Percentiles rank a stretch among this genome's conserved stretches.
Conservation (phyloP, 2,329 filamentous ascomycete species). For the Cytospora chrysosperma region DNA sequence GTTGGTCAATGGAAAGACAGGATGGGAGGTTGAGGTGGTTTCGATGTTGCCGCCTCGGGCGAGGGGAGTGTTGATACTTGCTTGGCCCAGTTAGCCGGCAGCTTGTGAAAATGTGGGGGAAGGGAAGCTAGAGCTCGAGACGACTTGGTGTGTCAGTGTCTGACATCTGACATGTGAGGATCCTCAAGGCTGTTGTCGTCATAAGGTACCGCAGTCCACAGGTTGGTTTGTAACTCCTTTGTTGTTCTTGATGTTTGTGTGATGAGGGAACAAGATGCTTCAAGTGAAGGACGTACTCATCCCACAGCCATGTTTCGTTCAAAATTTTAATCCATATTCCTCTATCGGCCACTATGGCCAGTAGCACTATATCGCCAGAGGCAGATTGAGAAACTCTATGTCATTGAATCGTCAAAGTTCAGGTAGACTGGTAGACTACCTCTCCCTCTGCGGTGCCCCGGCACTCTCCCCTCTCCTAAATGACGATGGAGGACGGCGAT, state of each 20-base stretch:
- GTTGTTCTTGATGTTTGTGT: neutral
- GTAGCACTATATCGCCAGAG: no score
- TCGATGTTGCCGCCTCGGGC: slow-evolving; percentile 23
- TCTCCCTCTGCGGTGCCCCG: neutral
- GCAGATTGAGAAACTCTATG: no score
- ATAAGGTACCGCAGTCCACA: neutral
- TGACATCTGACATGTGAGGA: slow-evolving; percentile 22
- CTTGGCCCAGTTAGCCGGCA: slow-evolving; percentile 12
- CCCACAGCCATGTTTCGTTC: neutral
- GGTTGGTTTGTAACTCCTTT: neutral
- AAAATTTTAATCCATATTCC: neutral
- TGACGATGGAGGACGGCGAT: neutral
- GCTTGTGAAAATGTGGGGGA: slow-evolving; percentile 35
- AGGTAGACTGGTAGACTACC: neutral
- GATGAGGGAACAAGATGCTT: neutral
- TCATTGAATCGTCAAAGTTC: neutral
- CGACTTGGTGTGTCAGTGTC: neutral
- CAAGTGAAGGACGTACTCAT: neutral
- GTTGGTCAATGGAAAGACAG: slow-evolving; percentile 11
- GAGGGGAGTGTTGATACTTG: slow-evolving; percentile 24
- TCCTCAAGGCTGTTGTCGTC: neutral
- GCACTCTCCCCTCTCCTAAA: neutral
- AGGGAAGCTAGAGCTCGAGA: neutral
- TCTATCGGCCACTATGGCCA: no score
- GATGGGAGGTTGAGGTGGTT: slow-evolving; percentile 30